Base-by-base conservation (phyloP, 106 monocot species). In the Apostasia shenzhenica region DNA sequence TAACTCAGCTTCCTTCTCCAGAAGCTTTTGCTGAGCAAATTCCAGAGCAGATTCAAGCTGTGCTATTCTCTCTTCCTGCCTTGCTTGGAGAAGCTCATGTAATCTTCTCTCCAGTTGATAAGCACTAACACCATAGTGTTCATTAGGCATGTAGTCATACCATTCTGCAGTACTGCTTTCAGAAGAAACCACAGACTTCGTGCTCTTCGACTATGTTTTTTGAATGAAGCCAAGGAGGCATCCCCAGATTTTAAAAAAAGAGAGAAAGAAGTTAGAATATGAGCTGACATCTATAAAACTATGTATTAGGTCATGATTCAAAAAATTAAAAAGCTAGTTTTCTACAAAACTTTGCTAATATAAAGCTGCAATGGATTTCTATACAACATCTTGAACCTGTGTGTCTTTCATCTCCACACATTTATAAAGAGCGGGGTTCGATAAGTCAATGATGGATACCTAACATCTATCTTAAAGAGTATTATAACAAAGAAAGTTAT, bases 81-180 rank as follows among this genome's bases (percentile, higher is more conserved):
- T 71, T 61, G 50, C 53, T 72, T 80, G 75, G 26, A 87, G 26
- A 70, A 83, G 87, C 65, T 83, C 80, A 47, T 83, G 78, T 42
- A 87, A 63, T 75, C 72, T 75, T 75, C 83, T 77, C 72, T 83
- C 83, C 43, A 87, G 75, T 48, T 81, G 83, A 43, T 47, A 55
- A 11, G 87, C 70, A 54, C 67, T 75, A 55, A 87, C 71, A 1
- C 78, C 78, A 37, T 37, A 39, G 2, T 50, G 10, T 14, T 78
- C 57, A 6, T 67, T 57, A 10, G 51, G 45, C 60, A 12, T 66
- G 41, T n/a, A 26, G 47, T 77, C 77, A 54, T 39, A 71, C 48
- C 41, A 49, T 54, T 37, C 52, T 10, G 59, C 13, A 59, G 39
- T 45, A 10, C 40, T 68, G 48, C 73, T 73, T 63, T 73, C 76